phyloP scores from a whole-genome alignment of 208 protist species.

The Wallacemonas sp. region DNA sequence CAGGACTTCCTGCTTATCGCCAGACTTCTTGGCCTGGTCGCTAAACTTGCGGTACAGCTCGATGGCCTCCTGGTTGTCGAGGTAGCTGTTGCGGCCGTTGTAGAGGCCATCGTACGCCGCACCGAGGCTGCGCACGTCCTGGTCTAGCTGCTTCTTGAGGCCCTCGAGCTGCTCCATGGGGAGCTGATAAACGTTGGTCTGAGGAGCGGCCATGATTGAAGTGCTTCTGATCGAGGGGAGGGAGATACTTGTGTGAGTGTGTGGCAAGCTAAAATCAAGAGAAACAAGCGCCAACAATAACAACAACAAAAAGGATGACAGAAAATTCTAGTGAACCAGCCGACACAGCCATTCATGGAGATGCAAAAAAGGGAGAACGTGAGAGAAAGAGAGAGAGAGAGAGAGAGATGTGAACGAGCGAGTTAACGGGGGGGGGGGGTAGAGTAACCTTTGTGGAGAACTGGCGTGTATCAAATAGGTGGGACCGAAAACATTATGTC shows the following conservation, averaged over 20 bases:
- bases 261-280: too few species aligned
- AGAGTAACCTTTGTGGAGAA: too few species aligned
- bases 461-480: too few species aligned
- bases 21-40: slow-evolving; percentile 33
- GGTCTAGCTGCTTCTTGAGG: slow-evolving; percentile 87
- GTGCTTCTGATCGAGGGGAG: not conserved
- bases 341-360: not conserved
- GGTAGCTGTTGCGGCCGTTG: slow-evolving; percentile 70
- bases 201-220: not conserved
- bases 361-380: slow-evolving; percentile 1
- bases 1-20: slow-evolving; percentile 55
- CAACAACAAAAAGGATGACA: not conserved
- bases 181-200: slow-evolving; percentile 75
- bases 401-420: slow-evolving; percentile 16
- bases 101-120: slow-evolving; percentile 80
- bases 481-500: too few species aligned
- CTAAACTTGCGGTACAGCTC: slow-evolving; percentile 64
- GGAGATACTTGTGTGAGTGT: too few species aligned
- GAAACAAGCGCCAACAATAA: too few species aligned
- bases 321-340: not conserved
- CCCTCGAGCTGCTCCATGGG: slow-evolving; percentile 86
- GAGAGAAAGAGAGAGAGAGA: slow-evolving; percentile 9
- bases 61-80: slow-evolving; percentile 74
- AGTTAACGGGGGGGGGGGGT: not conserved
- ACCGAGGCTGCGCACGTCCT: slow-evolving; percentile 74